These are phyloP conservation scores for Kodamaea lidongshanica DNA, from an alignment of 805 yeast genomes.

Conservation along the genomic window DNA sequence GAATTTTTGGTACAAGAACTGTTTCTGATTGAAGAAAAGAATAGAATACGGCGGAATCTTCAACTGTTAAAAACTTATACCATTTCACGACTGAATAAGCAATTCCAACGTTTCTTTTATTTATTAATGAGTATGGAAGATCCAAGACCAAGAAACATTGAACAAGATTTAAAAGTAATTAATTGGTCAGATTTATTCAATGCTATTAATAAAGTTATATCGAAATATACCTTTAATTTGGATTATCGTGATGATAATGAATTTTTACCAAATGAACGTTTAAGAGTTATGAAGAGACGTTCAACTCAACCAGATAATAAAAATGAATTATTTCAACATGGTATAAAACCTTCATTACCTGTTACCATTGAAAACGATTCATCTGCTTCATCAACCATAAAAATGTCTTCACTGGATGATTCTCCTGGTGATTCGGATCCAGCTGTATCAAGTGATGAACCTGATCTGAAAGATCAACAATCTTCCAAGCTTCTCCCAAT, in stretches of 20 bases:
- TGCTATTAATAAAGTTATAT: slow-evolving; percentile 52
- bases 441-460: no score
- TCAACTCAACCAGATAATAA: slow-evolving; percentile 2
- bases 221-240: slow-evolving; percentile 55
- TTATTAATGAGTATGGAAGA: slow-evolving; percentile 54
- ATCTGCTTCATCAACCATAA: no score
- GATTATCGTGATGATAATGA: no score
- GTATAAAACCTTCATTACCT: no score
- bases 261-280: slow-evolving; percentile 23
- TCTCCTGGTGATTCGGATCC: no score
- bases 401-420: no score
- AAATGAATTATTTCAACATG: background rate
- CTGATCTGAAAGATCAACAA: no score
- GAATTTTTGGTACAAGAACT: slow-evolving; percentile 50
- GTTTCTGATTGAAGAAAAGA: slow-evolving; percentile 63
- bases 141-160: slow-evolving; percentile 66
- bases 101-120: slow-evolving; percentile 20
- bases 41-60: slow-evolving; percentile 59
- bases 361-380: no score
- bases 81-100: slow-evolving; percentile 41
- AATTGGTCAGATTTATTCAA: slow-evolving; percentile 48
- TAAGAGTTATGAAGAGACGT: slow-evolving; percentile 18
- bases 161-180: slow-evolving; percentile 64
- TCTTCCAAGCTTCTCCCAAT: no score
- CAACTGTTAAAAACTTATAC: slow-evolving; percentile 60